These are phyloP conservation scores for Dillenia suffruticosa DNA, from an alignment of 164 flowering plant species.

Conservation along the genomic window DNA sequence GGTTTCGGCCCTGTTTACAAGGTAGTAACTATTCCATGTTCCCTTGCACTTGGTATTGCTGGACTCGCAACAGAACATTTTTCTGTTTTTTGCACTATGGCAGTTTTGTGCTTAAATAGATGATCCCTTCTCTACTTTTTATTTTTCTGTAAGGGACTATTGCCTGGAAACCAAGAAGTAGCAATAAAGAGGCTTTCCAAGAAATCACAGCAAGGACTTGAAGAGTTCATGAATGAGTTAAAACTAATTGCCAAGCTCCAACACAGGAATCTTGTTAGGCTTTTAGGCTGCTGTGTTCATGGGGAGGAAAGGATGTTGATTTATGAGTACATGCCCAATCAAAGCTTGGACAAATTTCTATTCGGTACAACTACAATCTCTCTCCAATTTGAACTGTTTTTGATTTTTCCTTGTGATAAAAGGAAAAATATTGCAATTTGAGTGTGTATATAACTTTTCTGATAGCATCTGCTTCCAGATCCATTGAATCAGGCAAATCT, in stretches of 20 bases:
- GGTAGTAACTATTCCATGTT: background rate
- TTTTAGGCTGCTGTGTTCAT: background rate
- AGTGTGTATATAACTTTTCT: too few relatives aligned
- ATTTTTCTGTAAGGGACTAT: background rate
- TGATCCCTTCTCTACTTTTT: too few relatives aligned
- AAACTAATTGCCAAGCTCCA: background rate
- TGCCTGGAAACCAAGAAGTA: background rate
- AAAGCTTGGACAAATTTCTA: background rate
- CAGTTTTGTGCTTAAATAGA: too few relatives aligned
- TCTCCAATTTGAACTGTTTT: too few relatives aligned
- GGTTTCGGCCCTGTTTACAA: background rate
- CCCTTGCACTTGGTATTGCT: too few relatives aligned
- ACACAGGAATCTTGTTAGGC: too few relatives aligned
- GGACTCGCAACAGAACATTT: too few relatives aligned
- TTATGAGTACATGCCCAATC: too few relatives aligned
- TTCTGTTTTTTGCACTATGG: too few relatives aligned
- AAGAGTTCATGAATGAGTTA: slow-evolving; percentile 4
- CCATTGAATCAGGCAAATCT: background rate
- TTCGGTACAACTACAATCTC: background rate
- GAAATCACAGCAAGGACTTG: background rate
- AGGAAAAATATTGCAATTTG: too few relatives aligned
- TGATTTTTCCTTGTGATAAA: too few relatives aligned
- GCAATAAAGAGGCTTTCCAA: slow-evolving; percentile 1
- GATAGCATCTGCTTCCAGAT: background rate
- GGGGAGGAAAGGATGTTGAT: too few relatives aligned